These are phyloP conservation scores for Bidens hawaiensis DNA, from an alignment of 140 eudicot genomes.

Conservation along the genomic window DNA sequence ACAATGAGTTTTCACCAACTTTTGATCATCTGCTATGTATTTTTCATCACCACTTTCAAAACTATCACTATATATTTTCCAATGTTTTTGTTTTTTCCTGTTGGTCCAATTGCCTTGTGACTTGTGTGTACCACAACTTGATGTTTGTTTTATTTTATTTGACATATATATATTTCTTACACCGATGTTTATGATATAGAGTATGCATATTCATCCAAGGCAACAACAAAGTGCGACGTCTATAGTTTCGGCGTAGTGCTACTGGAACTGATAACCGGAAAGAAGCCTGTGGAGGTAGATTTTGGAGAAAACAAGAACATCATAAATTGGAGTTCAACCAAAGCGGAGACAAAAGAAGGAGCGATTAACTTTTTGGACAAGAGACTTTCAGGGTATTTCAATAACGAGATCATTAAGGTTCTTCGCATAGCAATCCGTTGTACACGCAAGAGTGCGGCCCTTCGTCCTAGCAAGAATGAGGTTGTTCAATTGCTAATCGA, in stretches of 20 bases:
- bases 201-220: constrained; percentile 73
- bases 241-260: constrained; percentile 93
- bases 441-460: constrained; percentile 53
- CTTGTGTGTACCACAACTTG: too few relatives aligned
- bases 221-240: constrained; percentile 88
- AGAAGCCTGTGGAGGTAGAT: constrained; percentile 91
- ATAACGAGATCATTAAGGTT: constrained; percentile 76
- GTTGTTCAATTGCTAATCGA: constrained; percentile 70
- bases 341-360: constrained; percentile 84
- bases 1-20: too few relatives aligned
- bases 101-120: too few relatives aligned
- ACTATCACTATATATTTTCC: too few relatives aligned
- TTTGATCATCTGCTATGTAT: too few relatives aligned
- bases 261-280: constrained; percentile 85
- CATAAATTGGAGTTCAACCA: constrained; percentile 74
- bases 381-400: constrained; percentile 42
- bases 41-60: too few relatives aligned
- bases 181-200: constrained; percentile 33
- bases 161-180: too few relatives aligned
- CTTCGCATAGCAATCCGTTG: constrained; percentile 84
- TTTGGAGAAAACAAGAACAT: constrained; percentile 94
- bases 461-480: constrained; percentile 84
- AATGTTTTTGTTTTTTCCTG: too few relatives aligned
- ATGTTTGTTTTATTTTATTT: too few relatives aligned
- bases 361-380: constrained; percentile 69